Evolutionary conservation across 202 grass and related monocot genomes (phyloP).

Genomic region (Carex arenaria): DNA sequence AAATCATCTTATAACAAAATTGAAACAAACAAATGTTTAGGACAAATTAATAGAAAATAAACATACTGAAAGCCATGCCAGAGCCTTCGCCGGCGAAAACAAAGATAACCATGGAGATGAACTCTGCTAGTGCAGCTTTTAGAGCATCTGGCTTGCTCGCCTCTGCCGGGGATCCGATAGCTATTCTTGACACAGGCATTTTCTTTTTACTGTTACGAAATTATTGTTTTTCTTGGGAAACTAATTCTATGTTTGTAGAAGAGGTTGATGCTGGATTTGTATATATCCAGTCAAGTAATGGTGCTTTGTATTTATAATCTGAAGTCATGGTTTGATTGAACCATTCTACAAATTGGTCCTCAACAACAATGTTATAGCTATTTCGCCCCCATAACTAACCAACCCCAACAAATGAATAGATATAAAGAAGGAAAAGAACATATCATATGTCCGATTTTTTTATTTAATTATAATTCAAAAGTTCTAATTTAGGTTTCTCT

Average conservation of each 20-base stretch:
- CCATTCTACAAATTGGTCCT: neutral
- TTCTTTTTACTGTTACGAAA: neutral
- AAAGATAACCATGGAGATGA: constrained; percentile 92
- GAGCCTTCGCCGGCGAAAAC: constrained; percentile 89
- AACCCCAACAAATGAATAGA: neutral
- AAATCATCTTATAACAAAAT: neutral
- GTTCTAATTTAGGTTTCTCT: neutral
- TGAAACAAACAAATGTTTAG: neutral
- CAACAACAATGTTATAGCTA: neutral
- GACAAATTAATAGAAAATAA: neutral
- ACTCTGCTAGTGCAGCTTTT: constrained; percentile 71
- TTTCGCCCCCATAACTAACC: neutral
- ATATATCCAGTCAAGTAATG: neutral
- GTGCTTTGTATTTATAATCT: neutral
- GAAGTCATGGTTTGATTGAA: neutral
- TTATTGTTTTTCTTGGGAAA: neutral
- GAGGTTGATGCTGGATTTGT: neutral
- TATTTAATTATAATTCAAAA: too few relatives aligned
- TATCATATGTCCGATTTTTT: neutral
- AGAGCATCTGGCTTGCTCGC: constrained; percentile 48
- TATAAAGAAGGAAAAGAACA: neutral
- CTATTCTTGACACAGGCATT: constrained; percentile 64
- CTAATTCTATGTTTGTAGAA: neutral
- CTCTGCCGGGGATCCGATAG: constrained; percentile 53
- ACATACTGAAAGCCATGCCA: constrained; percentile 87